Evolutionary conservation across 371 early-diverging fungal species (phyloP).

Genomic region (Choanephora cucurbitarum): DNA sequence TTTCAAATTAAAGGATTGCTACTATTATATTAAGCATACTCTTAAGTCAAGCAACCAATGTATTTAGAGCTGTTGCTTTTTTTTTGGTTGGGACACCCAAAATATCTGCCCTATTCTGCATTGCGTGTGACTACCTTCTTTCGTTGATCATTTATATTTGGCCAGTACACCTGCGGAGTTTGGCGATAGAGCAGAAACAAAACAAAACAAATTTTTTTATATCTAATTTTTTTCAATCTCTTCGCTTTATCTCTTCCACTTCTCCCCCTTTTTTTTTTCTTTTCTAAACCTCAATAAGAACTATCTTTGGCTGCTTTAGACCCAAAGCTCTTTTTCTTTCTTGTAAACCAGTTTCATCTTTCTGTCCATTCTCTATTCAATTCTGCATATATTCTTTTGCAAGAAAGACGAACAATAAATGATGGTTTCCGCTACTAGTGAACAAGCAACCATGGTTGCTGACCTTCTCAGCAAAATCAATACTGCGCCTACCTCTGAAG

Average conservation of each 20-base stretch:
- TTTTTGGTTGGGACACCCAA: too few relatives aligned
- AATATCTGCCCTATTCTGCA: too few relatives aligned
- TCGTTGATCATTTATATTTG: too few relatives aligned
- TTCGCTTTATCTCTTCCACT: not conserved
- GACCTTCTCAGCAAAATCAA: constrained; percentile 57
- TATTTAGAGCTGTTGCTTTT: too few relatives aligned
- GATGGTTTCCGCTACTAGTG: constrained; percentile 32
- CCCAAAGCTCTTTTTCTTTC: not conserved
- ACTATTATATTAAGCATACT: too few relatives aligned
- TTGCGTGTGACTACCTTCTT: too few relatives aligned
- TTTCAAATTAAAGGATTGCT: too few relatives aligned
- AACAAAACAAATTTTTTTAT: not conserved
- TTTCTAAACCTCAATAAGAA: not conserved
- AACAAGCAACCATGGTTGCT: constrained; percentile 31
- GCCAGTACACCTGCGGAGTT: not conserved
- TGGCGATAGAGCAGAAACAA: not conserved
- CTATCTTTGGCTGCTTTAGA: not conserved
- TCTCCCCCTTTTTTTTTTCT: not conserved
- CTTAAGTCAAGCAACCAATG: too few relatives aligned
- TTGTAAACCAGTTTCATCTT: not conserved
- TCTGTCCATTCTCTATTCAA: constrained; percentile 1
- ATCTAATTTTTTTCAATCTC: not conserved
- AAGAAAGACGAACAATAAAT: constrained; percentile 9
- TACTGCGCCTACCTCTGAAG: constrained; percentile 60
- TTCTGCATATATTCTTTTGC: not conserved